Evolutionary conservation across 2,329 filamentous ascomycete species (phyloP).

Genomic region (Seiridium cupressi): DNA sequence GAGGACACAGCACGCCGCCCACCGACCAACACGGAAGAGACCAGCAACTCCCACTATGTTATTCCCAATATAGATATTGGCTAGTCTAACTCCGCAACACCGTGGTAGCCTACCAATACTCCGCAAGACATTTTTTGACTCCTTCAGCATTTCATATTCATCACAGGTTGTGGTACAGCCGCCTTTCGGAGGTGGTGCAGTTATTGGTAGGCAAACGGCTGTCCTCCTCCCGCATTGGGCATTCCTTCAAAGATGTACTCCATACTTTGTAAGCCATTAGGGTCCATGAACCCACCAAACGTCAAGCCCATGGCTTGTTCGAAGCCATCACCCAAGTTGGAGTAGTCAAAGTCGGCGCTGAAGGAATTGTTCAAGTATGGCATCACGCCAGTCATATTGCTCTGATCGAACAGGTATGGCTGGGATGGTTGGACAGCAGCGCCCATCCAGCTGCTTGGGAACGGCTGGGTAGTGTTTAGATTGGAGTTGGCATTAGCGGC

Average conservation of each 20-base stretch:
- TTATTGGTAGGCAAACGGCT: neutral
- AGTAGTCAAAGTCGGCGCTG: slow-evolving; percentile 31
- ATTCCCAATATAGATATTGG: no score
- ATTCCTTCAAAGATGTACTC: neutral
- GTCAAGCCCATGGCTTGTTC: slow-evolving; percentile 44
- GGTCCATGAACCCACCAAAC: slow-evolving; percentile 30
- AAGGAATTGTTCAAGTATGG: slow-evolving; percentile 28
- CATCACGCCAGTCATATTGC: slow-evolving; percentile 12
- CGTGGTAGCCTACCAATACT: no score
- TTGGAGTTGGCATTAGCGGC: slow-evolving; percentile 17
- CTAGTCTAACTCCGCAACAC: no score
- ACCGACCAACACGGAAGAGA: no score
- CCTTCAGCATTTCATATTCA: no score
- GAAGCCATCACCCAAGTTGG: slow-evolving; percentile 35
- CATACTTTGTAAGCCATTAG: neutral
- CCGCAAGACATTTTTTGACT: no score
- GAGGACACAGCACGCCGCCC: no score
- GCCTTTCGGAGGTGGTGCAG: neutral
- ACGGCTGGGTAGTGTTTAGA: neutral
- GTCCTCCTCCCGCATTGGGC: neutral
- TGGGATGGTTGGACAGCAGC: neutral
- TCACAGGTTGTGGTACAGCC: neutral
- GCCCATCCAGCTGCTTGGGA: neutral
- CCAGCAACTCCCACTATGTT: no score
- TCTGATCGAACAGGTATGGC: neutral